Evolutionary conservation across 768 basidiomycete species (phyloP).

Genomic region (Macrolepiota dolichaula): DNA sequence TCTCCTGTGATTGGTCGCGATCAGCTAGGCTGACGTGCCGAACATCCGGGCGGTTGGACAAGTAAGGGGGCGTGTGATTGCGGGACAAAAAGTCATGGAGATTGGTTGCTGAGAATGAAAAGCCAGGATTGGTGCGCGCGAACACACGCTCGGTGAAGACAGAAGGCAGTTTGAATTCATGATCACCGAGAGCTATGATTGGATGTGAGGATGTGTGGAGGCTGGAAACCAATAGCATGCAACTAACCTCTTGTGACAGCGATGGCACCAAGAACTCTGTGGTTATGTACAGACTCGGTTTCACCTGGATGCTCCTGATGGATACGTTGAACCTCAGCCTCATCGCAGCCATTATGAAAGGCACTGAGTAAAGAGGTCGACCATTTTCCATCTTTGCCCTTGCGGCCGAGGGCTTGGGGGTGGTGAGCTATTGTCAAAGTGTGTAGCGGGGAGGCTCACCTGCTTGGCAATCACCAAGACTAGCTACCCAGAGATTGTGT

Average conservation of each 20-base stretch:
- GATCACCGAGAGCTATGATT: conserved; percentile 48
- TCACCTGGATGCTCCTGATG: conserved; percentile 46
- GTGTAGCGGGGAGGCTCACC: conserved; percentile 24
- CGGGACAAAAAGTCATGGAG: conserved; percentile 41
- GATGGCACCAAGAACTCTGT: conserved; percentile 51
- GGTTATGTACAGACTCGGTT: conserved; percentile 35
- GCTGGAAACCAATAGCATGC: not conserved
- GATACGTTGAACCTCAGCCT: conserved; percentile 36
- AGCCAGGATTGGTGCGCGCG: conserved; percentile 35
- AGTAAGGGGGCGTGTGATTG: conserved; percentile 50
- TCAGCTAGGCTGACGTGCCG: conserved; percentile 32
- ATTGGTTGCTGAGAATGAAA: conserved; percentile 28
- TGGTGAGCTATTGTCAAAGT: not conserved
- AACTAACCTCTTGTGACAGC: conserved; percentile 52
- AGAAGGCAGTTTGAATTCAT: conserved; percentile 48
- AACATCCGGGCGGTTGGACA: conserved; percentile 42
- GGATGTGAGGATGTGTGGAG: not conserved
- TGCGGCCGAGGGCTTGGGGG: conserved; percentile 38
- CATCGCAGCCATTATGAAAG: conserved; percentile 48
- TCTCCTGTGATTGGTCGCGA: conserved; percentile 16
- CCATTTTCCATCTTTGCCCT: conserved; percentile 32
- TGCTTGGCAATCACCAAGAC: conserved; percentile 54
- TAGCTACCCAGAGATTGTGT: conserved; percentile 51
- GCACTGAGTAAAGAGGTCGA: conserved; percentile 35
- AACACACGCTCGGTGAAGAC: conserved; percentile 46